Evolutionary conservation across 1,139 yeast species (phyloP).

Genomic region (Eremothecium cymbalariae): DNA sequence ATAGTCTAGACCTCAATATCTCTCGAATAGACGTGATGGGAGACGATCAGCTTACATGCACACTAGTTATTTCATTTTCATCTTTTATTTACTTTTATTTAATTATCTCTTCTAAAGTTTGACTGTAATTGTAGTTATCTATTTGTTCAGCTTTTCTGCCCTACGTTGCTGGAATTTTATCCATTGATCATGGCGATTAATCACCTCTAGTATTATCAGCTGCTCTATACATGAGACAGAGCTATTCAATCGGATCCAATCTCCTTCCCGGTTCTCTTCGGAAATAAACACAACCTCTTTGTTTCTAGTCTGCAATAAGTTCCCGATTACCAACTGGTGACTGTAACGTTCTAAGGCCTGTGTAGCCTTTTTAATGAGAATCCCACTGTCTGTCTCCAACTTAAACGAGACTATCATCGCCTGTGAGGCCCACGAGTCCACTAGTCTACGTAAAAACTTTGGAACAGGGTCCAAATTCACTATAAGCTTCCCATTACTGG

Average conservation of each 20-base stretch:
- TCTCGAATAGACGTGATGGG: too few relatives aligned
- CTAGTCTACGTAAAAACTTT: slow-evolving; percentile 77
- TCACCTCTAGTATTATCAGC: slow-evolving; percentile 67
- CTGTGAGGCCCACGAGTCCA: slow-evolving; percentile 89
- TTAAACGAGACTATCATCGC: slow-evolving; percentile 95
- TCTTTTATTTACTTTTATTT: too few relatives aligned
- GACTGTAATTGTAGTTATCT: background rate
- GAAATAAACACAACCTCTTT: slow-evolving; percentile 81
- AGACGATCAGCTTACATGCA: too few relatives aligned
- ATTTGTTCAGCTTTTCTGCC: background rate
- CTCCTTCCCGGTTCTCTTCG: slow-evolving; percentile 33
- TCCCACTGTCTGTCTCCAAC: slow-evolving; percentile 73
- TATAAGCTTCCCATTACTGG: slow-evolving; percentile 53
- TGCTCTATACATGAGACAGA: slow-evolving; percentile 57
- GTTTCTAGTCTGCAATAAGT: slow-evolving; percentile 81
- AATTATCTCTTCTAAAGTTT: background rate
- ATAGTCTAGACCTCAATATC: too few relatives aligned
- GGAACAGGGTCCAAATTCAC: slow-evolving; percentile 94
- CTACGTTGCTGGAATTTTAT: slow-evolving; percentile 27
- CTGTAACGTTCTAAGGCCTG: slow-evolving; percentile 76
- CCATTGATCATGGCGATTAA: slow-evolving; percentile 56
- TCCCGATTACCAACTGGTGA: slow-evolving; percentile 93
- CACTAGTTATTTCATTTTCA: too few relatives aligned
- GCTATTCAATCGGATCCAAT: slow-evolving; percentile 44
- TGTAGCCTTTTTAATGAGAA: slow-evolving; percentile 66